Conservation (phyloP, 345 rosid genomes). For the Trapa incisa region DNA sequence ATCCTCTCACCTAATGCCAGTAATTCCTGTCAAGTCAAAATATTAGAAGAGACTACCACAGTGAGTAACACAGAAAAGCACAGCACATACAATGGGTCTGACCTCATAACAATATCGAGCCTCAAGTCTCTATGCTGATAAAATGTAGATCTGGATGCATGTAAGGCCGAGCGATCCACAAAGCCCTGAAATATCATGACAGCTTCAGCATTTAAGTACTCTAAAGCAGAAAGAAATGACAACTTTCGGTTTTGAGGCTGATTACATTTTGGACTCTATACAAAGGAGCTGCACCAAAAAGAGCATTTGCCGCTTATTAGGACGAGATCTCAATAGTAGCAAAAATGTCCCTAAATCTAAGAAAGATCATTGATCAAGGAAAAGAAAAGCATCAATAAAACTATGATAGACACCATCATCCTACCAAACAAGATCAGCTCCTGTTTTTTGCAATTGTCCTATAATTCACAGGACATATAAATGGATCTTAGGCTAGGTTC, state of each 20-base stretch:
- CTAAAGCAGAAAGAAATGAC: background rate
- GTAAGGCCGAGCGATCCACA: slow-evolving; percentile 35
- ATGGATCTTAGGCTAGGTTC: background rate
- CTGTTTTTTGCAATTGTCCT: too few species aligned
- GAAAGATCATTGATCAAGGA: background rate
- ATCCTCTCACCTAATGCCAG: slow-evolving; percentile 85
- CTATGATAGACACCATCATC: background rate
- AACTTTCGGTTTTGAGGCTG: background rate
- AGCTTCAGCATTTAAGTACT: background rate
- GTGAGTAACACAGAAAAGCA: background rate
- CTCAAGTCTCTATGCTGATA: slow-evolving; percentile 88
- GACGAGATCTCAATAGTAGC: background rate
- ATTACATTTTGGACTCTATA: background rate
- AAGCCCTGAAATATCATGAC: slow-evolving; percentile 35
- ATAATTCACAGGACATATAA: background rate
- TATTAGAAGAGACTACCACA: background rate
- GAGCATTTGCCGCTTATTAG: background rate
- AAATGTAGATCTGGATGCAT: slow-evolving; percentile 39
- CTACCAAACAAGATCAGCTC: too few species aligned
- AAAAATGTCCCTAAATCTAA: background rate
- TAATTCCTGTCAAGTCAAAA: slow-evolving; percentile 44
- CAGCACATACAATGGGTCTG: background rate
- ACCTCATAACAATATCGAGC: slow-evolving; percentile 81
- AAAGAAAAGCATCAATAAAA: background rate
- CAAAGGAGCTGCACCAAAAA: background rate